Evolutionary conservation across 176 grass and related monocot species (phyloP).

Genomic region (Triticum monococcum): DNA sequence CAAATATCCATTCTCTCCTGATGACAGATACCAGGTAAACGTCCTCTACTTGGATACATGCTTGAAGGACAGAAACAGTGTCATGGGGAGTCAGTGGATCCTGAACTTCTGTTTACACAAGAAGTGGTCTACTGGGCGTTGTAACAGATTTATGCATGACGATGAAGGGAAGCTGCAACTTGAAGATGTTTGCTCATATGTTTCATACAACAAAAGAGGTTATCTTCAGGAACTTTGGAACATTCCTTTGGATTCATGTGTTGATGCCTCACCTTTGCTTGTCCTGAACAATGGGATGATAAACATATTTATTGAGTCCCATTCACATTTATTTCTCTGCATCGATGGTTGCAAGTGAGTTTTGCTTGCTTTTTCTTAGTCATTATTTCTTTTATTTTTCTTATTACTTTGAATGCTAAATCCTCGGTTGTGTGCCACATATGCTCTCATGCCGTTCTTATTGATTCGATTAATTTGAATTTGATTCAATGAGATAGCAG

Average conservation of each 20-base stretch:
- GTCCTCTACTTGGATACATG: neutral
- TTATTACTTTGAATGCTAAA: conserved; percentile 11
- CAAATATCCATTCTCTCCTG: conserved; percentile 20
- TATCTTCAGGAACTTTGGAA: conserved; percentile 68
- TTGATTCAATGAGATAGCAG: neutral
- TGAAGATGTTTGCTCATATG: conserved; percentile 41
- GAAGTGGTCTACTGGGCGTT: conserved; percentile 57
- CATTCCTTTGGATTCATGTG: conserved; percentile 73
- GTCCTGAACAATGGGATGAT: conserved; percentile 64
- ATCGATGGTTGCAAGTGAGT: conserved; percentile 70
- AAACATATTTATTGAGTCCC: conserved; percentile 78
- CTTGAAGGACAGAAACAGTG: conserved; percentile 34
- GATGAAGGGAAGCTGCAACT: conserved; percentile 23
- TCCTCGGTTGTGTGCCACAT: neutral
- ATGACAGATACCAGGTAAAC: neutral
- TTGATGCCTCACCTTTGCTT: conserved; percentile 94
- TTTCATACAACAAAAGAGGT: conserved; percentile 38
- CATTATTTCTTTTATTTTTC: conserved; percentile 4
- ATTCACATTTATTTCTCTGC: conserved; percentile 79
- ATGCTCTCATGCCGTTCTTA: neutral
- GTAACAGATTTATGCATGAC: conserved; percentile 60
- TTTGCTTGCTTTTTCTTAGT: conserved; percentile 3
- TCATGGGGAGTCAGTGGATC: conserved; percentile 34
- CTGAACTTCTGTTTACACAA: conserved; percentile 41
- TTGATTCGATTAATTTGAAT: neutral